Conservation (phyloP, 2,329 filamentous ascomycete genomes). For the Periglandula ipomoeae region DNA sequence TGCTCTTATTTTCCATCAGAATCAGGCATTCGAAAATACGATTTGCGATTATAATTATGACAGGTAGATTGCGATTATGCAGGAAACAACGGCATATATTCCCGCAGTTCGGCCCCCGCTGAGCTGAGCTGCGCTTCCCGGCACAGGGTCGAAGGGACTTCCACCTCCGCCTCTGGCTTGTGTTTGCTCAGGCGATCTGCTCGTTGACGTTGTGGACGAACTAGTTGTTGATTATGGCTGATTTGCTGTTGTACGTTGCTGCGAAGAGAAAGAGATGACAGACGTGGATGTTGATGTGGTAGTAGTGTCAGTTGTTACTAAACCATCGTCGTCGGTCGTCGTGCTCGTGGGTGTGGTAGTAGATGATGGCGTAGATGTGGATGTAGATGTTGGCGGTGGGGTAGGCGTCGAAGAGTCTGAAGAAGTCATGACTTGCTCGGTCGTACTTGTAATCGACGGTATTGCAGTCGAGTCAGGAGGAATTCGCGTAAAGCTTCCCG, state of each 20-base stretch:
- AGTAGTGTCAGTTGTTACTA: background rate
- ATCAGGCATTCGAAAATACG: background rate
- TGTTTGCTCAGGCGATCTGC: conserved; percentile 2
- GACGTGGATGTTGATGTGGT: background rate
- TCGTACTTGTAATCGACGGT: background rate
- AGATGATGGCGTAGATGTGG: background rate
- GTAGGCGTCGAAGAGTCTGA: no score
- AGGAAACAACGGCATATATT: background rate
- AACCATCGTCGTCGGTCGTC: background rate
- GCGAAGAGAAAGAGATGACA: background rate
- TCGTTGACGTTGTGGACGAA: conserved; percentile 6
- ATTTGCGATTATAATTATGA: background rate
- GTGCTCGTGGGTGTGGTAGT: background rate
- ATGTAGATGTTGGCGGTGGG: background rate
- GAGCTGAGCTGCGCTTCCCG: background rate
- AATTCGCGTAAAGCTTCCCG: conserved; percentile 2
- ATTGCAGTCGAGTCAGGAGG: background rate
- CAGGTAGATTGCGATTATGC: background rate
- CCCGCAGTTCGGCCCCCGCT: background rate
- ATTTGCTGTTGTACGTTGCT: background rate
- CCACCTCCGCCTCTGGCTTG: conserved; percentile 14
- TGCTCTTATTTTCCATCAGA: background rate
- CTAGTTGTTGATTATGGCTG: background rate
- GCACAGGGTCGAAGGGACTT: conserved; percentile 13
- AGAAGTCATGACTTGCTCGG: background rate